These are phyloP conservation scores for Aspergillus brunneoviolaceus DNA, from an alignment of 2,329 filamentous ascomycete species.

Conservation along the genomic window DNA sequence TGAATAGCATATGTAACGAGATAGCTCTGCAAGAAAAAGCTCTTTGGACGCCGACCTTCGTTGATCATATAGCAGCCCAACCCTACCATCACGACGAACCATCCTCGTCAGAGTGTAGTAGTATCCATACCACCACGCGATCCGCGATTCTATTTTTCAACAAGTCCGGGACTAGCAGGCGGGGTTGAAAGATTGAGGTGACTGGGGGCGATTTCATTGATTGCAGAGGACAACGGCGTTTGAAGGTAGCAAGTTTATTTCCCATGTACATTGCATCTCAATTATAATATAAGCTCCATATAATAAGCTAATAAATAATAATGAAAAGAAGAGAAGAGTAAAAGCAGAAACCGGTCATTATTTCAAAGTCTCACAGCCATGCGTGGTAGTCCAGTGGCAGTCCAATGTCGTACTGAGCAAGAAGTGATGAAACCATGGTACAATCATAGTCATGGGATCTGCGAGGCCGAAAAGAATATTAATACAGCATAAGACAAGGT, in stretches of 20 bases:
- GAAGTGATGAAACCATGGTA: constrained; percentile 2
- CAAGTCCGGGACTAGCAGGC: not conserved
- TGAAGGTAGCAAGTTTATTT: no score
- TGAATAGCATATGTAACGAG: not conserved
- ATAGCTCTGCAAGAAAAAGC: not conserved
- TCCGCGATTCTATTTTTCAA: not conserved
- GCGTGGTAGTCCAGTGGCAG: not conserved
- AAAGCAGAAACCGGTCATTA: not conserved
- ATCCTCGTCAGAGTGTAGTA: not conserved
- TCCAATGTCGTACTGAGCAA: not conserved
- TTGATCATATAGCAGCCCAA: not conserved
- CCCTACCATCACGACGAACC: not conserved
- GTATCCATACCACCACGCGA: not conserved
- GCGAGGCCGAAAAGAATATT: constrained; percentile 27
- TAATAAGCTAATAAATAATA: not conserved
- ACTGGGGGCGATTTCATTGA: not conserved
- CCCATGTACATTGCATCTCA: not conserved
- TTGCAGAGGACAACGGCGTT: no score
- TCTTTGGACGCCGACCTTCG: constrained; percentile 5
- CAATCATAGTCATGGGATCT: not conserved
- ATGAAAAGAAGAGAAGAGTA: not conserved
- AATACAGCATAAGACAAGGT: constrained; percentile 29
- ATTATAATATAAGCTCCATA: not conserved
- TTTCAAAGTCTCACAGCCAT: not conserved
- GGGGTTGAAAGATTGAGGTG: not conserved